Base-by-base conservation (phyloP, 2,329 filamentous ascomycete genomes). In the Cryphonectria japonica region DNA sequence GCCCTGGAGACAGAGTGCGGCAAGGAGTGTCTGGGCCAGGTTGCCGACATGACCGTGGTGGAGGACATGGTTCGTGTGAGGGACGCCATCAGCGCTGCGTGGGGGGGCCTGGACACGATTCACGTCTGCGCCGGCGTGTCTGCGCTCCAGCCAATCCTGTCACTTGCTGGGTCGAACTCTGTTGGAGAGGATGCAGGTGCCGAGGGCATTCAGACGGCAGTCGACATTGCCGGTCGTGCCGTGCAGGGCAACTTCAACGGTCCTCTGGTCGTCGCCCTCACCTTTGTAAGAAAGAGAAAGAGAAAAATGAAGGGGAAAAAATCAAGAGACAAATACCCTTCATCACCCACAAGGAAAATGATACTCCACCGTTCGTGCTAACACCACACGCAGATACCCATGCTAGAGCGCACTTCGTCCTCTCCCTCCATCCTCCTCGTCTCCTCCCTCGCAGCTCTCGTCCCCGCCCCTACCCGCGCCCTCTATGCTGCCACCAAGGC, bases 401-500 rank as follows among this genome's bases (percentile, higher is more conserved):
- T 78, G 75, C 61, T 80, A 60, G 74, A 74, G 34, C 77, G 77
- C 34, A 79, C 78, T 4, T 80, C 78, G 7, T 39, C 72, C 9
- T 75, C 50, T 3, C 71, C 71, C 3, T 63, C 71, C 57, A 71
- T 73, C 67, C 57, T 73, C 26, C 67, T 73, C 19, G 59, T 73
- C 32, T 71, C 69, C 6, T 73, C 71, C 6, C n/a, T 70, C 32
- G 71, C 71, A 19, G 77, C 78, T 2, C 67, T 79, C 13, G 70
- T 80, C 5, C 77, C 78, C 8, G 78, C 79, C n/a, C 79, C 78
- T 0, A 80, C 79, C 2, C 75, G 79, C 4, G 79, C 76, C 2
- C 74, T 80, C 22, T 80, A 80, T 70, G 78, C 77, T 9, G 76
- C 78, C 4, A 78, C 78, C 22, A 80, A 80, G 70, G 78, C 78